A percentile compares a stretch with the other conserved stretches of the same genome.
Evolutionary conservation across 331 rosid species (phyloP).

Genomic region (Quercus tomentella): DNA sequence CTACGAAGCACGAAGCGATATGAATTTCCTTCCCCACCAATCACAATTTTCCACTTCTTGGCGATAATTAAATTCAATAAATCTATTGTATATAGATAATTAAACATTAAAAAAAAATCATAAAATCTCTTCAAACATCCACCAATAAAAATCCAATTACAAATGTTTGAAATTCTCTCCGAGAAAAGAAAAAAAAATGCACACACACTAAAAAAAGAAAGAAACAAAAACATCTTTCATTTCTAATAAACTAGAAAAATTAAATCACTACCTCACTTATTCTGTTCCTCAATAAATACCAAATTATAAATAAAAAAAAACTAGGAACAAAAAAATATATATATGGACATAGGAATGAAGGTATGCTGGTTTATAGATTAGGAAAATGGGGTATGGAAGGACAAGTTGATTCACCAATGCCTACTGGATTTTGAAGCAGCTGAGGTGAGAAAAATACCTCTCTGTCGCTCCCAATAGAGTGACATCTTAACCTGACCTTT

Average conservation of each 20-base stretch:
- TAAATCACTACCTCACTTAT: not conserved
- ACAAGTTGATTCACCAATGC: no score
- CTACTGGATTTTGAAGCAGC: no score
- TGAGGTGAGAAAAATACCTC: no score
- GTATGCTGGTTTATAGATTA: no score
- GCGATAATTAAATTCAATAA: no score
- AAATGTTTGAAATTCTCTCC: not conserved
- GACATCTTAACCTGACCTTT: no score
- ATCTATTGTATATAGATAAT: not conserved
- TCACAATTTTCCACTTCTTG: no score
- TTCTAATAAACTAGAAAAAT: not conserved
- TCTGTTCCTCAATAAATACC: not conserved
- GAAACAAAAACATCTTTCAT: not conserved
- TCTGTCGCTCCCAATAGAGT: no score
- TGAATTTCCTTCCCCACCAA: no score
- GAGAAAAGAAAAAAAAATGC: not conserved
- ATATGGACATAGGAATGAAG: no score
- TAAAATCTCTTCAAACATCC: not conserved
- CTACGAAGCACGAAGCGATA: no score
- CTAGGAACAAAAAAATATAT: not conserved
- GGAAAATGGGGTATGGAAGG: no score
- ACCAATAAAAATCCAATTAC: not conserved
- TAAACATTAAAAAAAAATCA: not conserved
- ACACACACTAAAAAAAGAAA: not conserved
- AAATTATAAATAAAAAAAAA: conserved; percentile 6